These are phyloP conservation scores for Trichophyton simii DNA, from an alignment of 2,329 filamentous ascomycete species.

Conservation along the genomic window DNA sequence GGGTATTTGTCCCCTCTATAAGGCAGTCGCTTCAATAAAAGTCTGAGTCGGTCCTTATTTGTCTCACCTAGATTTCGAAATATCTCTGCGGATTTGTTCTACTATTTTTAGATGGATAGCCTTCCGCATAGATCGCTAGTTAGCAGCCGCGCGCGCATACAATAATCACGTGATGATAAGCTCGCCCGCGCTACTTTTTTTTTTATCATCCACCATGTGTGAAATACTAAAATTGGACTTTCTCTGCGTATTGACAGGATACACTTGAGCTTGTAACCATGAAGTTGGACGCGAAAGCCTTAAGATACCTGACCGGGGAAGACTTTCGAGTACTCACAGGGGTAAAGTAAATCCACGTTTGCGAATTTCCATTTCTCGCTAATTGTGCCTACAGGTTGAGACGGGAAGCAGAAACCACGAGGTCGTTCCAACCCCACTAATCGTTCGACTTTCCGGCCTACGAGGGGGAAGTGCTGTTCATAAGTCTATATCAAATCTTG, in stretches of 20 bases:
- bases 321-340: conserved; percentile 93
- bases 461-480: conserved; percentile 69
- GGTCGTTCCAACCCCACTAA: conserved; percentile 80
- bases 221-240: background rate
- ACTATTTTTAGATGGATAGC: no score
- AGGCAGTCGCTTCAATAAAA: background rate
- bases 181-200: background rate
- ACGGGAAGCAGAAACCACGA: conserved; percentile 94
- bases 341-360: conserved; percentile 42
- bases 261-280: conserved; percentile 39
- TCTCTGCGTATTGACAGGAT: background rate
- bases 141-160: background rate
- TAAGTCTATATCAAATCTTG: conserved; percentile 75
- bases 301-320: conserved; percentile 82
- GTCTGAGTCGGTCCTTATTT: background rate
- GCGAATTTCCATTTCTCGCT: background rate
- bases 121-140: background rate
- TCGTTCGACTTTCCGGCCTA: conserved; percentile 69
- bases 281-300: conserved; percentile 88
- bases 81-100: no score
- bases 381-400: conserved; percentile 53
- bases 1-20: background rate
- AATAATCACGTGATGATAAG: conserved; percentile 3
- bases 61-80: no score
- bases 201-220: background rate